phyloP scores from a whole-genome alignment of 495 filamentous ascomycete genomes.

The Penicillium herquei region DNA sequence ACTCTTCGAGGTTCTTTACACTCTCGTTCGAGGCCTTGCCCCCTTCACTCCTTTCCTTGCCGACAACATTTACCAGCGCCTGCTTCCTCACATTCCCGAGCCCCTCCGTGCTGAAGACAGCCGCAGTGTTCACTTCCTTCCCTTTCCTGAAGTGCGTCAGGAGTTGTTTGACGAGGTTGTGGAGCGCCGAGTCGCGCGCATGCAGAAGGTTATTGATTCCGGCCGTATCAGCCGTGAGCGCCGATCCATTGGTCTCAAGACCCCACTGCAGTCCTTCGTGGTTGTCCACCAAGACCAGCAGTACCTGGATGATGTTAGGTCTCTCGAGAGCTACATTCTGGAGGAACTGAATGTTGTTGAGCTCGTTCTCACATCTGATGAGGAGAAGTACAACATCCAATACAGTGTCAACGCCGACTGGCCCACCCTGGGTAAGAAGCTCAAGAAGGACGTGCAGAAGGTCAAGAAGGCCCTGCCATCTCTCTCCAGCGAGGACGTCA shows the following conservation, averaged over 20 bases:
- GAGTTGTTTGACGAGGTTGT: slow-evolving; percentile 86
- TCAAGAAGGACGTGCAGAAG: slow-evolving; percentile 87
- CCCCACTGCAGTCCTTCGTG: slow-evolving; percentile 82
- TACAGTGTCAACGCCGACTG: slow-evolving; percentile 89
- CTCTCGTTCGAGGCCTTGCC: slow-evolving; percentile 78
- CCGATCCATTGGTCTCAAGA: slow-evolving; percentile 80
- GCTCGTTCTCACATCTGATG: slow-evolving; percentile 81
- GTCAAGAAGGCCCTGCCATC: slow-evolving; percentile 87
- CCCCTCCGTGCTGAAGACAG: slow-evolving; percentile 62
- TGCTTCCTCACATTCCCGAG: slow-evolving; percentile 77
- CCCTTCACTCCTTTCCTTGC: slow-evolving; percentile 96
- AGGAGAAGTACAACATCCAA: slow-evolving; percentile 85
- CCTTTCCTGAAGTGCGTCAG: slow-evolving; percentile 82
- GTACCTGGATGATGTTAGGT: slow-evolving; percentile 83
- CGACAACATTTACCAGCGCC: slow-evolving; percentile 85
- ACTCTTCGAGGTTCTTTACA: slow-evolving; percentile 95
- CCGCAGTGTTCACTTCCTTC: slow-evolving; percentile 87
- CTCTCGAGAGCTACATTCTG: slow-evolving; percentile 77
- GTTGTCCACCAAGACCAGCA: slow-evolving; percentile 82
- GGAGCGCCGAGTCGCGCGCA: slow-evolving; percentile 80
- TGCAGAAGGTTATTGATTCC: slow-evolving; percentile 95
- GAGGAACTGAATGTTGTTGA: slow-evolving; percentile 90
- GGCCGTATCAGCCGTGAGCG: slow-evolving; percentile 83
- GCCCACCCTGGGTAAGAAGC: slow-evolving; percentile 92
- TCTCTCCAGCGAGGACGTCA: slow-evolving; percentile 76